Evolutionary conservation across 1,139 yeast species (phyloP), one percentile per base, ranked within the genome.

Genomic region (Candida tropicalis): DNA sequence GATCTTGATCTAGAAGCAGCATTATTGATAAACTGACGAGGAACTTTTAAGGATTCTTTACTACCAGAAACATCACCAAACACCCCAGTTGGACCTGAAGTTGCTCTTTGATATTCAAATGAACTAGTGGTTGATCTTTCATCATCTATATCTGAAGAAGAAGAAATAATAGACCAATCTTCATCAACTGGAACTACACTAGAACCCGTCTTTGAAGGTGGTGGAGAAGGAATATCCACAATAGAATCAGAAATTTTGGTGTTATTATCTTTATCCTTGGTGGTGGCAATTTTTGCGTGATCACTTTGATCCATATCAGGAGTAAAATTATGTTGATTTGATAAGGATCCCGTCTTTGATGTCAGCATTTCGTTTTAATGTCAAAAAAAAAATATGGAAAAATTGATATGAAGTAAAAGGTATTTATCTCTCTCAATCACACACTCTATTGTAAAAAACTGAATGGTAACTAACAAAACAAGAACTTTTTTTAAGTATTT

Each of bases 161-260:
- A 69, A 10, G 75, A 70, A 29, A 73, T 73, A 35, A 73, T 68
- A 3, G 77, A 67, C 78, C 78, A 73, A 40, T 72, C 77, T 56
- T 73, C 78, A 40, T 64, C 69, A 34, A 43, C 31, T 2, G 49
- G 34, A 7, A 18, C 35, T n/a, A 31, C 35, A 6, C 9, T 29
- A 16, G 17, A 9, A 12, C 13, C 4, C 15, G n/a, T 11, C 12
- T 16, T n/a, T 18, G 5, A 6, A 6, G 35, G 23, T 31, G 24
- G 25, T 31, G 35, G 35, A n/a, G 35, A 12, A 11, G 35, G 35
- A 11, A 31, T 31, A 12, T 31, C 35, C n/a, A 31, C 24, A 9
- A 31, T 31, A 8, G 35, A 31, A 31, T 31, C 35, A n/a, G 23
- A 31, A 18, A 31, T 18, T 31, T 22, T 31, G 15, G 24, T 17